phyloP scores from a whole-genome alignment of 371 early-diverging fungal species.

The Mucor racemosus region DNA sequence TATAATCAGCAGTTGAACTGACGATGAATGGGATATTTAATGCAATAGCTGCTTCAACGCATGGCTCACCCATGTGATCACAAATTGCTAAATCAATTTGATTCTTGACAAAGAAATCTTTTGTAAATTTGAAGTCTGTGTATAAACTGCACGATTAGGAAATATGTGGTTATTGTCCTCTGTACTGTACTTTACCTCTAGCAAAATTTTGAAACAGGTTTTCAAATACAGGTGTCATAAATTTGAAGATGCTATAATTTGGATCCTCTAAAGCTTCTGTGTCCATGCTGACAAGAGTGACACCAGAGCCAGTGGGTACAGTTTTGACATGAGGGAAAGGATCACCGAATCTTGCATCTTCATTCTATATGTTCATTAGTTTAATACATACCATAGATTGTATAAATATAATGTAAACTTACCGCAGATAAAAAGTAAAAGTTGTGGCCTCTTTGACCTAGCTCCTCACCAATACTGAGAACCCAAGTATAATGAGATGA shows the following conservation, averaged over 20 bases:
- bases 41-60: conserved; percentile 15
- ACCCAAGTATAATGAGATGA: conserved; percentile 14
- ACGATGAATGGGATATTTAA: conserved; percentile 18
- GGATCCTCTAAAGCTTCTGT: background rate
- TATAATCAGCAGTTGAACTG: conserved; percentile 7
- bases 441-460: conserved; percentile 9
- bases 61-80: conserved; percentile 5
- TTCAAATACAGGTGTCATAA: background rate
- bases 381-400: background rate
- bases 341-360: conserved; percentile 5
- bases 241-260: background rate
- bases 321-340: conserved; percentile 7
- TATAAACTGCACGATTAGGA: background rate
- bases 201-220: background rate
- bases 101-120: conserved; percentile 1
- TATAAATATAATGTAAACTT: background rate
- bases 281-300: background rate
- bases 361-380: background rate
- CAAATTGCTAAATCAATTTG: conserved; percentile 14
- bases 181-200: background rate
- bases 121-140: background rate
- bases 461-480: conserved; percentile 3
- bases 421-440: conserved; percentile 17
- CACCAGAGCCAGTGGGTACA: background rate
- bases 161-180: background rate